Evolutionary conservation across 805 yeast species (phyloP).

Genomic region (Naumovozyma dairenensis): DNA sequence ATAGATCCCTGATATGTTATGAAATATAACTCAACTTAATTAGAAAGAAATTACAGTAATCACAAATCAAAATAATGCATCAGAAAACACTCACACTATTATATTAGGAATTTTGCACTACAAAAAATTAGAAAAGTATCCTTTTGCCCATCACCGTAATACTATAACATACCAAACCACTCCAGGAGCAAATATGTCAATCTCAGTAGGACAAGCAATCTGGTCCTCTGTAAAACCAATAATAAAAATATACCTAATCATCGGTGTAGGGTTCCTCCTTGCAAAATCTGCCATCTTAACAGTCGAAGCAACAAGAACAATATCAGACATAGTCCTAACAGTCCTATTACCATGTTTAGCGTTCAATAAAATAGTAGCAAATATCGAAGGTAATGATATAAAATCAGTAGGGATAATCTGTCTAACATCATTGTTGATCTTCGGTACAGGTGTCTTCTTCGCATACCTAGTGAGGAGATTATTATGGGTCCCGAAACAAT

Average conservation of each 20-base stretch:
- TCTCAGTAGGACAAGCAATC: constrained; percentile 15
- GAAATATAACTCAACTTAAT: no score
- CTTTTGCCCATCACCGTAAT: no score
- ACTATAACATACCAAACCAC: no score
- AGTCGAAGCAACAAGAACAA: constrained; percentile 49
- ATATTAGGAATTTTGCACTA: no score
- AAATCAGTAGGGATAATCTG: constrained; percentile 58
- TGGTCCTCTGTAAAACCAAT: constrained; percentile 60
- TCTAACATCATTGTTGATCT: constrained; percentile 40
- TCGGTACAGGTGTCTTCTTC: constrained; percentile 37
- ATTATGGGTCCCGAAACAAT: constrained; percentile 45
- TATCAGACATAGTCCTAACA: constrained; percentile 52
- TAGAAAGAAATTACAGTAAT: no score
- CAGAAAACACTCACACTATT: no score
- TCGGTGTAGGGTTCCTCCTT: constrained; percentile 48
- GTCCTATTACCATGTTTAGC: constrained; percentile 57
- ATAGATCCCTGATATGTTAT: no score
- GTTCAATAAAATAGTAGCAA: constrained; percentile 49
- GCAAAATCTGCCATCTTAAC: constrained; percentile 49
- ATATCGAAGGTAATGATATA: constrained; percentile 51
- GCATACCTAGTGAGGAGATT: constrained; percentile 28
- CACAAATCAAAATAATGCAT: no score
- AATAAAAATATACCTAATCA: constrained; percentile 59
- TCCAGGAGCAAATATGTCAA: no score
- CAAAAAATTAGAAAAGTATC: no score